Conservation (phyloP, 345 rosid genomes). For the Melaleuca alternifolia region DNA sequence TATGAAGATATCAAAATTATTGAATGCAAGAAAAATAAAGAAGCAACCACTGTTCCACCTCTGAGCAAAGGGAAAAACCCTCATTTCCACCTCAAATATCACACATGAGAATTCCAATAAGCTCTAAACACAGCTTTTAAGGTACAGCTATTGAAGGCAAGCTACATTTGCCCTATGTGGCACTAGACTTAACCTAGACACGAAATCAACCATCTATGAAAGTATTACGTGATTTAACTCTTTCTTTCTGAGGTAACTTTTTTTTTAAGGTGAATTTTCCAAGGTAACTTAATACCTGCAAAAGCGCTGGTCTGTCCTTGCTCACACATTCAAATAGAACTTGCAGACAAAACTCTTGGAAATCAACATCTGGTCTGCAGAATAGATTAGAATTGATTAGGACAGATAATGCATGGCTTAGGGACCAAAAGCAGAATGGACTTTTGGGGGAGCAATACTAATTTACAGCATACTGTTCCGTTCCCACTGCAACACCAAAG, state of each 20-base stretch:
- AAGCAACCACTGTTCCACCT: not conserved
- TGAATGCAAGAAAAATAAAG: not conserved
- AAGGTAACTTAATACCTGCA: conserved; percentile 47
- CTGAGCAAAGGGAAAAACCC: not conserved
- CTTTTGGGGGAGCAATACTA: not conserved
- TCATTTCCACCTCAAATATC: not conserved
- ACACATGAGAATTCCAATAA: not conserved
- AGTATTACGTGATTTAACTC: not conserved
- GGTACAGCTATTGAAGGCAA: not conserved
- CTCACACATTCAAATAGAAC: conserved; percentile 89
- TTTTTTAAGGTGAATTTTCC: not conserved
- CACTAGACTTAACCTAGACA: not conserved
- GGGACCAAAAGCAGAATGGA: not conserved
- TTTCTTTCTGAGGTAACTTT: not conserved
- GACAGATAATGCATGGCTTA: not conserved
- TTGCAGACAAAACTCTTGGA: conserved; percentile 94
- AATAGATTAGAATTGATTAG: not conserved
- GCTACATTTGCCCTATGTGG: not conserved
- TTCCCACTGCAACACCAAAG: not conserved
- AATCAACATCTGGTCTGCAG: conserved; percentile 72
- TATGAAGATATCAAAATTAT: not conserved
- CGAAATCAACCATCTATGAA: not conserved
- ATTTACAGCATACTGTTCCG: not conserved
- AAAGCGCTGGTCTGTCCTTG: conserved; percentile 93
- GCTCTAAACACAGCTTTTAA: not conserved